These are phyloP conservation scores for Yamadazyma jaroonii DNA, from an alignment of 1,139 yeast species.

Conservation along the genomic window DNA sequence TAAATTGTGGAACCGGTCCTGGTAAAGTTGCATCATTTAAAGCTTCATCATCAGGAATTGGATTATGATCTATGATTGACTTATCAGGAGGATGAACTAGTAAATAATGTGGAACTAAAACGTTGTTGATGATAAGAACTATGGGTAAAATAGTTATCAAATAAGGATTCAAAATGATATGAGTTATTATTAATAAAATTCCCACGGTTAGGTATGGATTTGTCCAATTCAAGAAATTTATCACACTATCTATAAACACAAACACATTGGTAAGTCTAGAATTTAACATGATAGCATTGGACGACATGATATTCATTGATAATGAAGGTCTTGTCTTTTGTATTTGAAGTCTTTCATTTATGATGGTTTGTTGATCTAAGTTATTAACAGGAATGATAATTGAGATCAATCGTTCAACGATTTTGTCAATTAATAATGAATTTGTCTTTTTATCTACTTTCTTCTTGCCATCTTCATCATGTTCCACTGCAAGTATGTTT, in stretches of 20 bases:
- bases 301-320: conserved; percentile 67
- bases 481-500: conserved; percentile 21
- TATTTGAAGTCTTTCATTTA: conserved; percentile 49
- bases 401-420: conserved; percentile 64
- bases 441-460: conserved; percentile 1
- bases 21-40: conserved; percentile 51
- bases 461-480: conserved; percentile 1
- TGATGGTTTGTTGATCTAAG: conserved; percentile 37
- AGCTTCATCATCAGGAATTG: conserved; percentile 57
- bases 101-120: conserved; percentile 70
- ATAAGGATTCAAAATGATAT: conserved; percentile 61
- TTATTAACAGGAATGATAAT: conserved; percentile 67
- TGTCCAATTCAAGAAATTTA: conserved; percentile 60
- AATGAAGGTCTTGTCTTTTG: conserved; percentile 68
- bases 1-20: conserved; percentile 74
- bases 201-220: conserved; percentile 64
- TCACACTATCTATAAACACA: conserved; percentile 53
- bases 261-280: conserved; percentile 65
- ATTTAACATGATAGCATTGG: conserved; percentile 63
- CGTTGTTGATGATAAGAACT: conserved; percentile 48
- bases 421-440: conserved; percentile 41
- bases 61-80: conserved; percentile 33
- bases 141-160: conserved; percentile 54
- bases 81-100: conserved; percentile 39
- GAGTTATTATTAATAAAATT: conserved; percentile 51